Evolutionary conservation across 176 grass and related monocot species (phyloP).

Genomic region (Rhipidocladum racemiflorum): DNA sequence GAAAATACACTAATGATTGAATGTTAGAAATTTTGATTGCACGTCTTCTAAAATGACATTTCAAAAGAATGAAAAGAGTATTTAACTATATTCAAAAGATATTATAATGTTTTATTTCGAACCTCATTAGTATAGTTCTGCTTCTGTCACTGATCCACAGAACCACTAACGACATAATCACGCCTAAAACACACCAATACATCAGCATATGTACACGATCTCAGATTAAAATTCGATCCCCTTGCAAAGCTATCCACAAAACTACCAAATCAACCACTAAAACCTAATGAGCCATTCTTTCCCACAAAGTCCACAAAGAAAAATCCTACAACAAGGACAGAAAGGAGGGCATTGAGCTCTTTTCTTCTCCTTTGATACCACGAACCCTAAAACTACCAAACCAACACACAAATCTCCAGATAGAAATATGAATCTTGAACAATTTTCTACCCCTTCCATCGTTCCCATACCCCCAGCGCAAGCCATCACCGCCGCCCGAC

Average conservation of each 20-base stretch:
- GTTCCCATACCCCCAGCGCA: neutral
- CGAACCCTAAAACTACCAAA: neutral
- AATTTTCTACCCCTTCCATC: neutral
- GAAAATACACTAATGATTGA: no score
- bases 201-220: neutral
- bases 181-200: neutral
- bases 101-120: no score
- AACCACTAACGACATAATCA: neutral
- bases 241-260: neutral
- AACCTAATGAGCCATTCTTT: neutral
- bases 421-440: neutral
- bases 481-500: neutral
- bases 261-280: neutral
- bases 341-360: neutral
- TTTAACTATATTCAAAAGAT: no score
- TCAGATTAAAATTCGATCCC: neutral
- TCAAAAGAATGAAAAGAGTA: no score
- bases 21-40: no score
- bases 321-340: neutral
- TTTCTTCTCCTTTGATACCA: neutral
- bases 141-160: neutral
- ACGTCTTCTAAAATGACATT: no score
- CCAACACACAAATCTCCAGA: neutral
- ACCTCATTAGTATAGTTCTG: no score
- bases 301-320: neutral